phyloP scores from a whole-genome alignment of 2,329 filamentous ascomycete genomes.

The Xylaria sp. region DNA sequence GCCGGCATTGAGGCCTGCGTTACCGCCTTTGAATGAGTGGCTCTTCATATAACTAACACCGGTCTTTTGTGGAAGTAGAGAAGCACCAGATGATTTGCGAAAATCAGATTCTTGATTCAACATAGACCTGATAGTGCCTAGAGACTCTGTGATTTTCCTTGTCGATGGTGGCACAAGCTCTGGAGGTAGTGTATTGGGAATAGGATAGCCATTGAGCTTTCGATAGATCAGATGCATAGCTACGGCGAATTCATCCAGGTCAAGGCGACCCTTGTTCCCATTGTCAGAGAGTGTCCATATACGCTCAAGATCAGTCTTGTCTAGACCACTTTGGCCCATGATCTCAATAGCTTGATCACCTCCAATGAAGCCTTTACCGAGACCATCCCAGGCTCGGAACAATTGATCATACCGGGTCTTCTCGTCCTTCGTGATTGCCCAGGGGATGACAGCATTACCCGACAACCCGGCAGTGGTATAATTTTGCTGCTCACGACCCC shows the following conservation, averaged over 20 bases:
- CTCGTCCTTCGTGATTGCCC: slow-evolving; percentile 98
- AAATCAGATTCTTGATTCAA: slow-evolving; percentile 89
- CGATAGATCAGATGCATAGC: slow-evolving; percentile 99
- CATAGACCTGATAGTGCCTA: slow-evolving; percentile 91
- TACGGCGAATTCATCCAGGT: slow-evolving; percentile 97
- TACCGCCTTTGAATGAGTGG: slow-evolving; percentile 83
- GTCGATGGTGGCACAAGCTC: slow-evolving; percentile 96
- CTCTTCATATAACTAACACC: slow-evolving; percentile 98
- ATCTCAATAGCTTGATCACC: slow-evolving; percentile 96
- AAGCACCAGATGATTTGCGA: slow-evolving; percentile 88
- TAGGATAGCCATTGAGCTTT: slow-evolving; percentile 93
- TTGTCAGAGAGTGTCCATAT: slow-evolving; percentile 96
- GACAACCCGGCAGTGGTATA: slow-evolving; percentile 89
- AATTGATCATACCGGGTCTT: slow-evolving; percentile 96
- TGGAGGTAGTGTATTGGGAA: slow-evolving; percentile 86
- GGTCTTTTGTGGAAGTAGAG: slow-evolving; percentile 92
- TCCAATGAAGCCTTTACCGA: slow-evolving; percentile 90
- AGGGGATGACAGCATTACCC: slow-evolving; percentile 95
- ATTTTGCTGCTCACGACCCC: slow-evolving; percentile 83
- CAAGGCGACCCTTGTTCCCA: slow-evolving; percentile 91
- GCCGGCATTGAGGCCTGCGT: slow-evolving; percentile 65
- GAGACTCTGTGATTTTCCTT: slow-evolving; percentile 90
- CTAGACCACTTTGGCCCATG: slow-evolving; percentile 93
- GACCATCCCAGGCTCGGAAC: slow-evolving; percentile 96
- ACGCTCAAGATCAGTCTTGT: slow-evolving; percentile 88